Conservation (phyloP, 2,329 filamentous ascomycete genomes). For the Elsinoe arachidis region DNA sequence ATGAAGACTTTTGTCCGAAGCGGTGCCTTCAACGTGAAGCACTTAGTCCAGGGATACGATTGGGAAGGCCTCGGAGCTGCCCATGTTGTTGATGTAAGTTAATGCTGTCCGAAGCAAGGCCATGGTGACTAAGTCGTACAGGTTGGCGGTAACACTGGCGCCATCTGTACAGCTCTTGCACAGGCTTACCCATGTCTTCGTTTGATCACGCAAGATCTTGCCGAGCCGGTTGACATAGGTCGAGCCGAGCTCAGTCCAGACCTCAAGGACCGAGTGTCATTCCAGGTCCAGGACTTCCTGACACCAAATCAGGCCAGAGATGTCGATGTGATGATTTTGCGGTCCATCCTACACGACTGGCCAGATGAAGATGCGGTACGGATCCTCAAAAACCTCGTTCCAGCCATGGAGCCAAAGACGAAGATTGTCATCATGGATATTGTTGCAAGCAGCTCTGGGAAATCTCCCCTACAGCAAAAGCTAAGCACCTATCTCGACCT, state of each 20-base stretch:
- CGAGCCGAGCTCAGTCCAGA: constrained; percentile 15
- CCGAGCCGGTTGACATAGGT: constrained; percentile 16
- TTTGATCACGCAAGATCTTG: constrained; percentile 19
- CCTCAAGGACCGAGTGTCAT: constrained; percentile 16
- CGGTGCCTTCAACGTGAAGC: constrained; percentile 8
- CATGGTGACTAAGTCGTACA: not conserved
- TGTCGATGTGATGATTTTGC: constrained; percentile 20
- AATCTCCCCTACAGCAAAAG: not conserved
- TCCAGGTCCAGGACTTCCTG: constrained; percentile 23
- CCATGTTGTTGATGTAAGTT: constrained; percentile 10
- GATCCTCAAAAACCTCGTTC: constrained; percentile 14
- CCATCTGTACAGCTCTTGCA: constrained; percentile 7
- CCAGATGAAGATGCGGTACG: constrained; percentile 12
- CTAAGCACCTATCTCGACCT: not conserved
- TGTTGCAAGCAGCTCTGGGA: not conserved
- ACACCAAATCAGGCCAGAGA: constrained; percentile 17
- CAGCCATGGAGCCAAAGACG: constrained; percentile 11
- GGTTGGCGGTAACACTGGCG: constrained; percentile 11
- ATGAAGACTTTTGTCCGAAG: not conserved
- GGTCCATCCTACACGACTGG: constrained; percentile 15
- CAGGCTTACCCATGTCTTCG: constrained; percentile 6
- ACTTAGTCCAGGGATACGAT: constrained; percentile 2
- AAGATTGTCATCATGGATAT: constrained; percentile 16
- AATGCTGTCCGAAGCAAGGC: not conserved
- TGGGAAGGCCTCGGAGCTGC: constrained; percentile 3